Percentiles rank a stretch among this genome's conserved stretches.
These are phyloP conservation scores for Byssoonygena ceratinophila DNA, from an alignment of 2,329 filamentous ascomycete species.

Conservation along the genomic window DNA sequence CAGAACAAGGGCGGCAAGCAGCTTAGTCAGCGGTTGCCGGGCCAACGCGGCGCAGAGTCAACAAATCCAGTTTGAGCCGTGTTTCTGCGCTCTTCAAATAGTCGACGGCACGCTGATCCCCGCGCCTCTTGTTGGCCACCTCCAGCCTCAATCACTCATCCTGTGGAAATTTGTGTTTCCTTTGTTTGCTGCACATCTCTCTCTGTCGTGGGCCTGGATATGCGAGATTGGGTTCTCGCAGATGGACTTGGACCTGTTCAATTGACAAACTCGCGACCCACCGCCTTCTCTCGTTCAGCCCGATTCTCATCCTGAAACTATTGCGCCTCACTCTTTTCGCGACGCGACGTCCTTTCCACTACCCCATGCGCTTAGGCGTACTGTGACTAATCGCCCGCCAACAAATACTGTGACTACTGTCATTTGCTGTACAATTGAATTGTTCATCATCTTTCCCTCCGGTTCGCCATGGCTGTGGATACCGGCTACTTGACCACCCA, in stretches of 20 bases:
- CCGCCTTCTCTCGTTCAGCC: background rate
- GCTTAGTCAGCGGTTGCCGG: constrained; percentile 30
- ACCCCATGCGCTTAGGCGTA: background rate
- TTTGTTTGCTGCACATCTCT: background rate
- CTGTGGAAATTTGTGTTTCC: background rate
- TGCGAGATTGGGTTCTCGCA: constrained; percentile 8
- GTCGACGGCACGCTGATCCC: background rate
- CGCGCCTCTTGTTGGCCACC: background rate
- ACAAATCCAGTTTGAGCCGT: constrained; percentile 16
- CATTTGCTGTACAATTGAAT: background rate
- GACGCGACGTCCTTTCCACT: background rate
- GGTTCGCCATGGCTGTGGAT: constrained; percentile 54
- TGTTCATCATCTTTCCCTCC: background rate
- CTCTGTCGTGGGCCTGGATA: constrained; percentile 2
- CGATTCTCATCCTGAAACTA: background rate
- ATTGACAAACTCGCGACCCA: constrained; percentile 6
- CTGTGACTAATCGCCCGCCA: background rate
- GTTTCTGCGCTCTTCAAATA: background rate
- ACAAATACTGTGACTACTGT: background rate
- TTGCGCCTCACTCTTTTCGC: constrained; percentile 10
- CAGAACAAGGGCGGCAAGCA: constrained; percentile 25
- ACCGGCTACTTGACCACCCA: constrained; percentile 88
- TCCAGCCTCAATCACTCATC: background rate
- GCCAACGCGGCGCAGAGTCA: constrained; percentile 26
- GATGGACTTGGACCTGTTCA: constrained; percentile 11